Evolutionary conservation across 345 rosid species (phyloP), one percentile per base, ranked within the genome.

Genomic region (Acer negundo): DNA sequence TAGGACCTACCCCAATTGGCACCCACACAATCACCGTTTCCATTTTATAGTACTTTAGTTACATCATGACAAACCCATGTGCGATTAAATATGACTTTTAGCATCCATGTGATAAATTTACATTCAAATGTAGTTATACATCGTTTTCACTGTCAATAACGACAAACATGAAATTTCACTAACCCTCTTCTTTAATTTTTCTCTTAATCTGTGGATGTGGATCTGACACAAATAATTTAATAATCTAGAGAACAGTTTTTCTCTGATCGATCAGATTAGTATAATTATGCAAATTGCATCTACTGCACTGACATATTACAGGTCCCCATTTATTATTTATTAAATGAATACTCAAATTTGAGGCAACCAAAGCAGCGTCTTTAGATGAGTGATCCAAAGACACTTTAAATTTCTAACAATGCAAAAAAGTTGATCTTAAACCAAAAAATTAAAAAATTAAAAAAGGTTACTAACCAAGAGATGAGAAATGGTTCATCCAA

Each of bases 401-500:
- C 38, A 35, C 38, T 4, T 35, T 35, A 35, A 35, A 35, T 35
- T 35, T 35, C 6, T 35, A 4, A 35, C 38, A 75, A 64, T 62
- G 59, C 49, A 38, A 15, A 12, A 28, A 9, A 67, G 17, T 23
- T 12, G 6, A 35, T 35, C 38, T 35, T 35, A 35, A 35, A 35
- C 38, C 0, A 35, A 35, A 35, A 4, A n/a, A n/a, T n/a, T n/a
- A n/a, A n/a, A n/a, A n/a, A n/a, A n/a, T n/a, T n/a, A n/a, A n/a
- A 26, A 58, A 63, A 28, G 3, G 11, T 22, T 22, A 89, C 90
- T 77, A 69, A 95, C 99, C 98, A 95, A 74, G 98, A 93, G 77
- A 95, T 44, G 74, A 95, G 91, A 84, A 95, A 92, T 70, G 97
- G 95, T 77, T 92, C 95, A 69, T 93, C 94, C 89, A 95, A 86